Base-by-base conservation (phyloP, 2,329 filamentous ascomycete genomes). In the Proliferodiscus dingleyae region DNA sequence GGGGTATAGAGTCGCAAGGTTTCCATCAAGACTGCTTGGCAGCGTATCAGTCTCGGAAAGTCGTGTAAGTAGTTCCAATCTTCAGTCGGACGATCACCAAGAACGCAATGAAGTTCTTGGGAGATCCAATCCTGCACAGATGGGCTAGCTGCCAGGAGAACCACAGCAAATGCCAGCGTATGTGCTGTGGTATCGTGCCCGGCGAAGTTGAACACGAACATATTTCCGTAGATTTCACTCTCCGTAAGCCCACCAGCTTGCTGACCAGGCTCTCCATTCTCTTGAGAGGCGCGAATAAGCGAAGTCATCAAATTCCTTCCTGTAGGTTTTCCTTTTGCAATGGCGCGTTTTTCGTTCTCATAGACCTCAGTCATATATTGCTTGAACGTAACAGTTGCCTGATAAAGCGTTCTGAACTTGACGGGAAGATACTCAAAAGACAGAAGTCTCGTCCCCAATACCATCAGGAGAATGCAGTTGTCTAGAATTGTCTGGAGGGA, bases 181-280 rank as follows among this genome's bases (percentile, higher is more conserved):
- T 85, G 86, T 43, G 85, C 85, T 2, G 85, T 83, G 1, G 86
- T 89, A 64, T 90, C 86, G 64, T 90, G 85, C 11, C 86, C 86
- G 0, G 86, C 85, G 2, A 89, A 71, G 49, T 75, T 71, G 64
- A 78, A 77, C 55, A 81, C 69, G 51, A 81, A 82, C 21, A 83
- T 79, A 58, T 89, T 88, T 43, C 84, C 83, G 29, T 84, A 68
- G 46, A 88, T 47, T 9, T 33, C 30, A 13, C 10, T 15, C 2
- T 33, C 30, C 30, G 30, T 33, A 29, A 29, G 26, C 26, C 26
- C 26, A 29, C 26, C 26, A 29, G 3, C n/a, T n/a, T n/a, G n/a
- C 9, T 29, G 26, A 4, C 26, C 26, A 29, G 26, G 26, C 26
- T 29, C 26, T 29, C 26, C 26, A 29, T 29, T 29, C 26, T 29